phyloP scores from a whole-genome alignment of 2,329 filamentous ascomycete genomes.

The Cryphonectria naterciae region DNA sequence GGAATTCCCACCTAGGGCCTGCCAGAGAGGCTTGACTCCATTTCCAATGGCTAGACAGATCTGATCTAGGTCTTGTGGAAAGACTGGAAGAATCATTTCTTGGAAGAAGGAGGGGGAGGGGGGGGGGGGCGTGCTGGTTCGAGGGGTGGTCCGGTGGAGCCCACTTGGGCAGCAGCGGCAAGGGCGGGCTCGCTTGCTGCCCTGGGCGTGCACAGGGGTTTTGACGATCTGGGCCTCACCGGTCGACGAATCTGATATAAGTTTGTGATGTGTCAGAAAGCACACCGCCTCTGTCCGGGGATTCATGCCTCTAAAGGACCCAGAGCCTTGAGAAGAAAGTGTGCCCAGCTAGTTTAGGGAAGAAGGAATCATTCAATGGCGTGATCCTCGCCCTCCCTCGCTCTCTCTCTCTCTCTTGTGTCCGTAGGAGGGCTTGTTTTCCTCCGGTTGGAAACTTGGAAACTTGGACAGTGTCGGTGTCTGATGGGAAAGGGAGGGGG shows the following conservation, averaged over 20 bases:
- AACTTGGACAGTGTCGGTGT: neutral
- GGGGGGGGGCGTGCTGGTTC: neutral
- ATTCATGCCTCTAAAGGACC: constrained; percentile 1
- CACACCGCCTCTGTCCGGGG: constrained; percentile 13
- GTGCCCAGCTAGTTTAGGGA: neutral
- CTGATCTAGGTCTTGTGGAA: constrained; percentile 18
- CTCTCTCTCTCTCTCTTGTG: too few species aligned
- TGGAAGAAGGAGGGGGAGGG: neutral
- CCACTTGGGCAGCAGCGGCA: constrained; percentile 18
- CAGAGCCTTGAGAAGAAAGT: neutral
- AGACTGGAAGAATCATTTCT: constrained; percentile 6
- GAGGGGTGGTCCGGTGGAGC: constrained; percentile 14
- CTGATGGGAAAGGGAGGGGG: neutral
- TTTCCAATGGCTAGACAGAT: constrained; percentile 23
- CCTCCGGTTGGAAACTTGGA: neutral
- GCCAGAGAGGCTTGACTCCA: constrained; percentile 7
- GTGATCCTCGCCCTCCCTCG: neutral
- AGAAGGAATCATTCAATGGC: neutral
- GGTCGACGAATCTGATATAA: constrained; percentile 23
- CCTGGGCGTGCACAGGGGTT: constrained; percentile 19
- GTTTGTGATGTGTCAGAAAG: constrained; percentile 26
- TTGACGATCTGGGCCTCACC: constrained; percentile 17
- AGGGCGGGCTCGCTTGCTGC: constrained; percentile 13
- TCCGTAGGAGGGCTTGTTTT: neutral
- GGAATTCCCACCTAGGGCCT: constrained; percentile 6